Conservation (phyloP, 345 rosid genomes). For the Sonneratia caseolaris region DNA sequence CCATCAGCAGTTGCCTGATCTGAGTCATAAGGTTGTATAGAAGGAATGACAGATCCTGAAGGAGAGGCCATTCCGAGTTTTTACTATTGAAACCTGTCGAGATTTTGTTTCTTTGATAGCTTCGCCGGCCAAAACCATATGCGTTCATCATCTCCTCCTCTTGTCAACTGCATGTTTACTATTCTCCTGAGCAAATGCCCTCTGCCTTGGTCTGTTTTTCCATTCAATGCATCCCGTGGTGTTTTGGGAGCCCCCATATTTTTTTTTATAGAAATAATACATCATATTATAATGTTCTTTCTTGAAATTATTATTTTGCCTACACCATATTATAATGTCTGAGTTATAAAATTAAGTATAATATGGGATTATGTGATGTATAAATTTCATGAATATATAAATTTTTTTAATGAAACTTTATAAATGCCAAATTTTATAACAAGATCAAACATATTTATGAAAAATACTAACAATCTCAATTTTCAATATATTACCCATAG, state of each 20-base stretch:
- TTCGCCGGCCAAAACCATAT: background rate
- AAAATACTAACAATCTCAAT: too few species aligned
- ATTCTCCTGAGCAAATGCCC: background rate
- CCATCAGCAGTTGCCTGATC: background rate
- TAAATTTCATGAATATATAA: too few species aligned
- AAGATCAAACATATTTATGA: too few species aligned
- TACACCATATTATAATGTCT: too few species aligned
- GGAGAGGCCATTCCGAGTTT: background rate
- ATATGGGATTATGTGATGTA: too few species aligned
- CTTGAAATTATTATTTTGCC: too few species aligned
- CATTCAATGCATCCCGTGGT: background rate
- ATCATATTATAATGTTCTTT: too few species aligned
- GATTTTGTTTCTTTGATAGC: background rate
- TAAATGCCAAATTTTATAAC: too few species aligned
- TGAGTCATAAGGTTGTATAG: background rate
- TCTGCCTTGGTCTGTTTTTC: background rate
- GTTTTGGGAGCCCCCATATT: background rate
- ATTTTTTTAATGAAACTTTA: too few species aligned
- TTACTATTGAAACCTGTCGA: background rate
- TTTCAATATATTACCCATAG: too few species aligned
- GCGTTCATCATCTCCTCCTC: background rate
- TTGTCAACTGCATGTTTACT: background rate
- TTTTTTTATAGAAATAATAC: too few species aligned
- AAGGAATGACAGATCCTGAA: background rate
- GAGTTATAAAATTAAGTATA: too few species aligned